phyloP scores from a whole-genome alignment of 495 filamentous ascomycete genomes.

The Penicillium antarcticum region DNA sequence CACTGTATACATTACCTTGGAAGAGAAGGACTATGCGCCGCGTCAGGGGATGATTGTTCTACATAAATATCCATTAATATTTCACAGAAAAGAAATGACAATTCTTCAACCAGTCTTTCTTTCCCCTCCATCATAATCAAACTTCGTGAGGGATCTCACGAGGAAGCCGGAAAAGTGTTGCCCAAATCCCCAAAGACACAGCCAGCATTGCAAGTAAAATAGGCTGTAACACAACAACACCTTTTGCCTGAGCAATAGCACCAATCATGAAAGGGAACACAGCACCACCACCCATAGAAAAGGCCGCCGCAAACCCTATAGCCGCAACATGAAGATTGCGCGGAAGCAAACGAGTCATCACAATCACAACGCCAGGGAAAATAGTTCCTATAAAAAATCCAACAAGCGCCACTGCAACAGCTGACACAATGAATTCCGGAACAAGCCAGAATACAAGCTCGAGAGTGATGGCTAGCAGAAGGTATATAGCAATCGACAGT shows the following conservation, averaged over 20 bases:
- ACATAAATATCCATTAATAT: too few species aligned
- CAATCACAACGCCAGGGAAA: slow-evolving; percentile 71
- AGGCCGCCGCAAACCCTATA: slow-evolving; percentile 76
- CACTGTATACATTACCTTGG: too few species aligned
- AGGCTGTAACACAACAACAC: slow-evolving; percentile 66
- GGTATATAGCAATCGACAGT: slow-evolving; percentile 54
- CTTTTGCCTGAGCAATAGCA: slow-evolving; percentile 66
- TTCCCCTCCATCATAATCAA: background rate
- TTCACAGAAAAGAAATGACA: too few species aligned
- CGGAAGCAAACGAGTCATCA: slow-evolving; percentile 72
- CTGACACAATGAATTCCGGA: slow-evolving; percentile 65
- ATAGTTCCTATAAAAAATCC: slow-evolving; percentile 63
- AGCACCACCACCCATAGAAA: slow-evolving; percentile 68
- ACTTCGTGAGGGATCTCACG: slow-evolving; percentile 4
- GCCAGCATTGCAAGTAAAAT: slow-evolving; percentile 51
- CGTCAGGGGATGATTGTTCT: too few species aligned
- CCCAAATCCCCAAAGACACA: slow-evolving; percentile 17
- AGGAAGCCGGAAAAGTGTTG: slow-evolving; percentile 8
- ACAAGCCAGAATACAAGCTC: slow-evolving; percentile 63
- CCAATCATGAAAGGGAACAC: slow-evolving; percentile 72
- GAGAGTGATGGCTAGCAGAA: slow-evolving; percentile 41
- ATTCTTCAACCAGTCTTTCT: too few species aligned
- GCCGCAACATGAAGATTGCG: slow-evolving; percentile 69
- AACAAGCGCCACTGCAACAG: slow-evolving; percentile 59
- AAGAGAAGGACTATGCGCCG: too few species aligned